Conservation (phyloP, 257 asterid species). For the Capsicum rhomboideum region DNA sequence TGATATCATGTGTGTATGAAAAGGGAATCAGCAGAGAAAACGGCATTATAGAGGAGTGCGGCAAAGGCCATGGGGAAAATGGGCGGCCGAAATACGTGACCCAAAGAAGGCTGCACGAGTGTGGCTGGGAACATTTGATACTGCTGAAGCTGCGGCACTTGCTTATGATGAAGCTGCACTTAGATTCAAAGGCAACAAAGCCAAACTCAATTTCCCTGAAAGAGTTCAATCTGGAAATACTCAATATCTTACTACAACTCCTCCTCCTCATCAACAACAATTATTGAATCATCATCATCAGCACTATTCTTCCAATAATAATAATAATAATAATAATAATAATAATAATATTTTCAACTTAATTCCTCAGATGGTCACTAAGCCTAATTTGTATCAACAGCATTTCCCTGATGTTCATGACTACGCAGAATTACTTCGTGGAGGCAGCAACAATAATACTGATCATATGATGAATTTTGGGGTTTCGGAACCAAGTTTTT, state of each 20-base stretch:
- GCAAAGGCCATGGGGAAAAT: conserved; percentile 8
- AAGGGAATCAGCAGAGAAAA: neutral
- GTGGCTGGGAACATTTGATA: conserved; percentile 5
- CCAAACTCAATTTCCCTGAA: conserved; percentile 6
- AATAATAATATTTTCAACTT: neutral
- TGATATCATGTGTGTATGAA: neutral
- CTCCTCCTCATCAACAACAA: neutral
- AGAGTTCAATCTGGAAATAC: neutral
- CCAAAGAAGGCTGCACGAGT: conserved; percentile 10
- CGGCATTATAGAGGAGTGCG: conserved; percentile 7
- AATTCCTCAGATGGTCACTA: neutral
- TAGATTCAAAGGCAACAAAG: conserved; percentile 9
- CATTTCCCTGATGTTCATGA: neutral
- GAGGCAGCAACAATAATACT: neutral
- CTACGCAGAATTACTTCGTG: neutral
- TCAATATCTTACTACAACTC: neutral
- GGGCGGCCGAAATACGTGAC: conserved; percentile 11
- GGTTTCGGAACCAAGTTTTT: neutral
- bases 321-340: neutral
- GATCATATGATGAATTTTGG: neutral
- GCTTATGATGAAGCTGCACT: conserved; percentile 10
- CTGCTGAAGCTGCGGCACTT: conserved; percentile 3
- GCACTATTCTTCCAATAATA: neutral
- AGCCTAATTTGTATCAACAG: neutral
- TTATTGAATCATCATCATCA: neutral